Evolutionary conservation across 257 asterid species (phyloP), one percentile per base, ranked within the genome.

Genomic region (Cinchona pubescens): DNA sequence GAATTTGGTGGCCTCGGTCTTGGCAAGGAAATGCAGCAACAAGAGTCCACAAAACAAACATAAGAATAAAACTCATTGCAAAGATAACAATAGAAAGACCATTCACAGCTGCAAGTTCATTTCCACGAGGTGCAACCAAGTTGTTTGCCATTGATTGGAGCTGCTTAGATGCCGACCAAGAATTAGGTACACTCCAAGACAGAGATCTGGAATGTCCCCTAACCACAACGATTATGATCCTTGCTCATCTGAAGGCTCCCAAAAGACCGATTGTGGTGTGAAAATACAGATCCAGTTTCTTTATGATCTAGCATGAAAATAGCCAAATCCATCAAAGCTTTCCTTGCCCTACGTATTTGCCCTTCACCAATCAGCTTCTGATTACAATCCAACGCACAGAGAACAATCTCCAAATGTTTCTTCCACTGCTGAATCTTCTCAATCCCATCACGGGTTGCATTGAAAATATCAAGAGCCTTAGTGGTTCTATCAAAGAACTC

Each of bases 111-210:
- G 87, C 77, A 25, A 88, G 75, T 29, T 95, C 97, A 35, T 78
- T 79, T n/a, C 88, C 83, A 35, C 93, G 91, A 0, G 99, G 99
- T 15, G 92, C 86, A 55, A 80, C 79, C 78, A 95, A 77, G 86
- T 77, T 87, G 82, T 63, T 86, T 18, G 96, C 87, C n/a, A 95
- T 80, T 35, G 85, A 77, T 49, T 92, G 98, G 77, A 95, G 92
- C 86, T 95, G 99, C 85, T 91, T 95, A 1, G 98, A 88, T 14
- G 99, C 97, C 0, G 99, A 95, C 99, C 99, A 95, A 72, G 86
- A 69, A 51, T 84, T 88, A 1, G 99, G 89, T 4, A 95, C 97
- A 19, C 98, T 91, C 99, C 99, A 95, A n/a, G 99, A 92, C 14
- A 87, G 83, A 2, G 99, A 95, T 67, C 99, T 76, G 16, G 96